A percentile compares a stretch with the other conserved stretches of the same genome.
phyloP scores from a whole-genome alignment of 2,329 filamentous ascomycete genomes.

The Calonectria leucothoes region DNA sequence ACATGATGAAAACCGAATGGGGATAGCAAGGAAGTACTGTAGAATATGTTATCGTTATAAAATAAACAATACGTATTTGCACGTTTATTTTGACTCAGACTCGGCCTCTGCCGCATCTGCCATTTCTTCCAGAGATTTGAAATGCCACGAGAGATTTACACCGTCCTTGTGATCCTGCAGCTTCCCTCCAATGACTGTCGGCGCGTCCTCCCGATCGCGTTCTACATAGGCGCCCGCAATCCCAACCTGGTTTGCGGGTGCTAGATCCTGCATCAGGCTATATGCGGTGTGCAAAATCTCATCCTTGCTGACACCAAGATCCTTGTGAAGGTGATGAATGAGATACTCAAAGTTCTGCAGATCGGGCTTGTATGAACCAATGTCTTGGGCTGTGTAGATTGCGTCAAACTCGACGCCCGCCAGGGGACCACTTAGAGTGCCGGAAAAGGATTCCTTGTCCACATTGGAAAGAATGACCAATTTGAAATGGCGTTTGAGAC shows the following conservation, averaged over 20 bases:
- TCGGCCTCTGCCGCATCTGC: slow-evolving; percentile 53
- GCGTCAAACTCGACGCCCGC: slow-evolving; percentile 65
- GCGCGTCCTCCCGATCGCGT: background rate
- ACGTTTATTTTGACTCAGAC: background rate
- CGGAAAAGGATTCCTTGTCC: slow-evolving; percentile 60
- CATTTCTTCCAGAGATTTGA: slow-evolving; percentile 68
- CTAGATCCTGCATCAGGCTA: slow-evolving; percentile 76
- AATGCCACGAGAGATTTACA: slow-evolving; percentile 39
- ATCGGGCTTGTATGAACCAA: slow-evolving; percentile 78
- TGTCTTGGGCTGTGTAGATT: slow-evolving; percentile 74
- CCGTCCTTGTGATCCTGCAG: background rate
- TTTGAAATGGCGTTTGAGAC: slow-evolving; percentile 62
- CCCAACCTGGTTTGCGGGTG: slow-evolving; percentile 62
- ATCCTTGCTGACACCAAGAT: slow-evolving; percentile 64
- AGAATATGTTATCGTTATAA: too few relatives aligned
- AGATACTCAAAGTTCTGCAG: slow-evolving; percentile 73
- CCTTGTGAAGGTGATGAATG: slow-evolving; percentile 60
- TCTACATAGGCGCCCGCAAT: background rate
- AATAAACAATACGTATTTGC: too few relatives aligned
- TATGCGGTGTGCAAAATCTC: slow-evolving; percentile 76
- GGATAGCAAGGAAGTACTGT: too few relatives aligned
- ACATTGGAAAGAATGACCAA: slow-evolving; percentile 68
- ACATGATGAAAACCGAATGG: too few relatives aligned
- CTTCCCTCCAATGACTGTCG: background rate
- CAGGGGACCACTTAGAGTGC: slow-evolving; percentile 56